A percentile compares a stretch with the other conserved stretches of the same genome.
These are phyloP conservation scores for Saprolegnia parasitica DNA, from an alignment of 352 stramenopile species.

Conservation along the genomic window DNA sequence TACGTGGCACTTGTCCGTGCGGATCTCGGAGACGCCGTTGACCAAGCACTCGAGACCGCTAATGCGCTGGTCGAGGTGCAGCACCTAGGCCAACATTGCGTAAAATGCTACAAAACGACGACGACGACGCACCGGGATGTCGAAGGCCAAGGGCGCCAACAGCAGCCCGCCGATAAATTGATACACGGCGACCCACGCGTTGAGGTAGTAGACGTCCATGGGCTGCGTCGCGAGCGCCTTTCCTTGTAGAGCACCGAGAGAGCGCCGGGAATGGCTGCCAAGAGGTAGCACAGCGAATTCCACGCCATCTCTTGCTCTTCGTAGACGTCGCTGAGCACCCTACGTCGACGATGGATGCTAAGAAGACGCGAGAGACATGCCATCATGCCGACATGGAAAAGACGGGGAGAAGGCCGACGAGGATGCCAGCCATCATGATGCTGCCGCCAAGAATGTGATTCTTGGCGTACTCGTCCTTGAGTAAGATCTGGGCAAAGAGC, in stretches of 20 bases:
- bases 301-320: constrained; percentile 71
- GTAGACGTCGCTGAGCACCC: constrained; percentile 52
- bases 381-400: constrained; percentile 56
- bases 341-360: constrained; percentile 30
- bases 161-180: constrained; percentile 82
- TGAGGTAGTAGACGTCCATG: constrained; percentile 85
- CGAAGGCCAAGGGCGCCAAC: constrained; percentile 73
- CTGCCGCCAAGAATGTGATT: constrained; percentile 68
- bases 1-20: constrained; percentile 73
- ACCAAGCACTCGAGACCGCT: constrained; percentile 75
- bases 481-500: constrained; percentile 35
- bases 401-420: constrained; percentile 71
- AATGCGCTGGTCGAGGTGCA: constrained; percentile 75
- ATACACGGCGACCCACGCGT: constrained; percentile 81
- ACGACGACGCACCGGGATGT: constrained; percentile 62
- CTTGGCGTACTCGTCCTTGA: constrained; percentile 54
- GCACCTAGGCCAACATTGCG: constrained; percentile 33
- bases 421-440: constrained; percentile 56
- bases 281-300: constrained; percentile 80
- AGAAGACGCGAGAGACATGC: not conserved
- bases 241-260: constrained; percentile 88
- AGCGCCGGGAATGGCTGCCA: constrained; percentile 66
- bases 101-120: too few relatives aligned
- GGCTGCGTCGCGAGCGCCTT: constrained; percentile 70
- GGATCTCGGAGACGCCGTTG: constrained; percentile 63